A percentile compares a stretch with the other conserved stretches of the same genome.
Evolutionary conservation across 805 yeast species (phyloP).

Genomic region (Saitoella complicata): DNA sequence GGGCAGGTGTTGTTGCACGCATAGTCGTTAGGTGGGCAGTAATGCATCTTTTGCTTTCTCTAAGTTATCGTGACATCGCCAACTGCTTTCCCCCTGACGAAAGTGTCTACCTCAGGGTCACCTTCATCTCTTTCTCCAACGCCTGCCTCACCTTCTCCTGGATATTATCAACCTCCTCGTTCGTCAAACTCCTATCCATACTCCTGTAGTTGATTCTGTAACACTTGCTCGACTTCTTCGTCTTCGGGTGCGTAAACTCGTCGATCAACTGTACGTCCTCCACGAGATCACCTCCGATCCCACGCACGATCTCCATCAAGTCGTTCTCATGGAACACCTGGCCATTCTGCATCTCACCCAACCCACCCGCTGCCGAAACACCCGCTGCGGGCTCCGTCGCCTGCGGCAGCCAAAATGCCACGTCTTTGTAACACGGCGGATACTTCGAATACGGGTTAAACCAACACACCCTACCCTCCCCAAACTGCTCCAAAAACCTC

Average conservation of each 20-base stretch:
- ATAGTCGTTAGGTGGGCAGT: too few species aligned
- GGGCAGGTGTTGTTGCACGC: too few species aligned
- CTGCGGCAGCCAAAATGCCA: conserved; percentile 75
- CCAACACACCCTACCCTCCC: conserved; percentile 42
- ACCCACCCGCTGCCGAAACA: conserved; percentile 9
- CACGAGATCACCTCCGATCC: conserved; percentile 67
- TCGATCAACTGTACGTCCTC: conserved; percentile 72
- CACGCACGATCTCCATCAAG: conserved; percentile 80
- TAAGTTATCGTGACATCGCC: too few species aligned
- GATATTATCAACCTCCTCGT: conserved; percentile 61
- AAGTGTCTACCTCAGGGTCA: too few species aligned
- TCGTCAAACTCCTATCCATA: conserved; percentile 83
- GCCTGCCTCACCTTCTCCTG: conserved; percentile 37
- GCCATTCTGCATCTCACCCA: too few species aligned
- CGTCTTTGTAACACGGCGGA: conserved; percentile 75
- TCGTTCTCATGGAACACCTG: conserved; percentile 64
- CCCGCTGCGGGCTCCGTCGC: conserved; percentile 8
- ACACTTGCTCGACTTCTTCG: conserved; percentile 61
- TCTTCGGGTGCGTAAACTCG: conserved; percentile 72
- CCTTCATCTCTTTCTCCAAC: too few species aligned
- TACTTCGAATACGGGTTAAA: conserved; percentile 82
- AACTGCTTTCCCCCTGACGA: too few species aligned
- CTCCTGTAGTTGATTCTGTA: conserved; percentile 86
- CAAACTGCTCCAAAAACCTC: conserved; percentile 61
- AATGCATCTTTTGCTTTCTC: too few species aligned